Base-by-base conservation (phyloP, 495 filamentous ascomycete species). In the Penicillium psychrofluorescens region DNA sequence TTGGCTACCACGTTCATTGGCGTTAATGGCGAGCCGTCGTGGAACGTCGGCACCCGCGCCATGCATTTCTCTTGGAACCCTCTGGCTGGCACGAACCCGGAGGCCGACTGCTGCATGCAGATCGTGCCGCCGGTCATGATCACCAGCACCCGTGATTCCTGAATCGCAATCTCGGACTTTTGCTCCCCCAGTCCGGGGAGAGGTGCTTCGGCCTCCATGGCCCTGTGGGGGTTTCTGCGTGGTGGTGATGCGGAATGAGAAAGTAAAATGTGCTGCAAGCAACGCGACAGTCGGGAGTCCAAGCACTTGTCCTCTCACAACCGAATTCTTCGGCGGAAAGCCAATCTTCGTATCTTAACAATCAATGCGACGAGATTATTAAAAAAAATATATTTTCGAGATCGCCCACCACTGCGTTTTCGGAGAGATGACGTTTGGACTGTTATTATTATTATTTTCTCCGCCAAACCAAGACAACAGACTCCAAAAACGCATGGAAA, bases 91-190 rank as follows among this genome's bases (percentile, higher is more conserved):
- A 85, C 62, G 41, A 85, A 71, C 7, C 80, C 85, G 39, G 80
- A 74, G 0, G 75, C 70, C 4, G 80, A 84, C 10, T 74, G 78
- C 55, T 79, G 77, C 92, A 98, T 98, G 65, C 90, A 96, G 44
- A 98, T 97, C 1, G 92, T 97, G 13, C 92, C 92, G 37, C 92
- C 90, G 11, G 90, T 95, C 77, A 91, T 91, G 66, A 95, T 87
- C 47, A 95, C 84, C 44, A 95, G 71, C 7, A 95, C 86, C 44
- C 88, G 72, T 0, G 87, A 86, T 61, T 95, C 90, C n/a, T 51
- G 64, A 22, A 66, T 36, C 11, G 50, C 11, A 34, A 53, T 52
- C 11, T 66, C 61, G 2, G 51, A 29, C 38, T 53, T 55, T 15
- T 42, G 41, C 12, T 59, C 49, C 14, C 45, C 56, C 54, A 58